phyloP scores from a whole-genome alignment of 2,329 filamentous ascomycete species.

The Sarocladium brachiariae region DNA sequence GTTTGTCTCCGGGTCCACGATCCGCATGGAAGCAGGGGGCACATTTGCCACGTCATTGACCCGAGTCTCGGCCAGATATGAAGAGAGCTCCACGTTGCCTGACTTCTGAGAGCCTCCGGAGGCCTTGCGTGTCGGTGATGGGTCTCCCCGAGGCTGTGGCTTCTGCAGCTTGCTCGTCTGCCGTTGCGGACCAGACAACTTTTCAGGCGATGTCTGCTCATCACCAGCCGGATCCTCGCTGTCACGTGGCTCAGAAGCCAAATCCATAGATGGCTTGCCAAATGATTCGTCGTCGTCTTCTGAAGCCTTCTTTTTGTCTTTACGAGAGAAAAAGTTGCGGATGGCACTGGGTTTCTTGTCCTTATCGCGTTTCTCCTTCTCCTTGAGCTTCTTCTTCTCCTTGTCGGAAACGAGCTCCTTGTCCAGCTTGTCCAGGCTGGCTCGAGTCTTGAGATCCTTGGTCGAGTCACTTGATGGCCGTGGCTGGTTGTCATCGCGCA shows the following conservation, averaged over 20 bases:
- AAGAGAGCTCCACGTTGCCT: slow-evolving; percentile 32
- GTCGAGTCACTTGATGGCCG: slow-evolving; percentile 41
- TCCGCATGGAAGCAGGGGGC: slow-evolving; percentile 50
- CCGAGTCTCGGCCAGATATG: slow-evolving; percentile 36
- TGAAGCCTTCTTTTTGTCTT: slow-evolving; percentile 50
- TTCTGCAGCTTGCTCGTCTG: slow-evolving; percentile 66
- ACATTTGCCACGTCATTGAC: slow-evolving; percentile 48
- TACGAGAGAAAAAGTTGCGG: slow-evolving; percentile 56
- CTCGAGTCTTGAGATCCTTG: slow-evolving; percentile 46
- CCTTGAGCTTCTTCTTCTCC: slow-evolving; percentile 70
- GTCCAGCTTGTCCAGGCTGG: slow-evolving; percentile 67
- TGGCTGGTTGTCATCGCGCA: slow-evolving; percentile 69
- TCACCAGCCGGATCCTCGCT: slow-evolving; percentile 37
- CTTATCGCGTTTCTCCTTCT: slow-evolving; percentile 69
- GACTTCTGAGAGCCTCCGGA: slow-evolving; percentile 21
- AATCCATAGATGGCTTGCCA: slow-evolving; percentile 58
- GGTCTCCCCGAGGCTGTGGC: slow-evolving; percentile 45
- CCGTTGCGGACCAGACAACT: slow-evolving; percentile 39
- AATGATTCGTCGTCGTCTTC: slow-evolving; percentile 55
- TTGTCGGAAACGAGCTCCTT: slow-evolving; percentile 52
- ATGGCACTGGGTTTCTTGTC: slow-evolving; percentile 52
- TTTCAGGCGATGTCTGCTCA: slow-evolving; percentile 40
- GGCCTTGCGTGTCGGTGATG: slow-evolving; percentile 37
- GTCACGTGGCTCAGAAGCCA: slow-evolving; percentile 34
- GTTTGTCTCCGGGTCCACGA: slow-evolving; percentile 48